Evolutionary conservation across 2,329 filamentous ascomycete genomes (phyloP).

Genomic region (Elsinoe batatas): DNA sequence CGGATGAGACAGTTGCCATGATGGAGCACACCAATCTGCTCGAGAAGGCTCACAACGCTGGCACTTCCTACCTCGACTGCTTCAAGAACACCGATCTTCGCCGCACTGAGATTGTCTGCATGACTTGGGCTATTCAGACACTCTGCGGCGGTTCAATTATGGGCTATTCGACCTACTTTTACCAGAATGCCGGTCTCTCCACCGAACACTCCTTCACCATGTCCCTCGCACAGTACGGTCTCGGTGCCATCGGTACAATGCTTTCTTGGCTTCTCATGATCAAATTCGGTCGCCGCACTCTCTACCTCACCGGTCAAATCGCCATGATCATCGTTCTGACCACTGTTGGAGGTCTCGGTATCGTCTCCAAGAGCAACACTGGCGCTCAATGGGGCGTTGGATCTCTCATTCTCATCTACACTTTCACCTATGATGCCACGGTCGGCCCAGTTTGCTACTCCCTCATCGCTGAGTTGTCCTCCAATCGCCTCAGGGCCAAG

Average conservation of each 20-base stretch:
- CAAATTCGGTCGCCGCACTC: conserved; percentile 27
- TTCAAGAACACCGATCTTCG: conserved; percentile 28
- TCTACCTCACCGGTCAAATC: conserved; percentile 24
- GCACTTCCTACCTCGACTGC: conserved; percentile 29
- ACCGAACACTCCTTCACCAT: conserved; percentile 20
- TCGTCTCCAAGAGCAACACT: conserved; percentile 14
- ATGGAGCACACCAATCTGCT: conserved; percentile 22
- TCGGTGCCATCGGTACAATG: conserved; percentile 26
- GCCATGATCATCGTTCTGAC: conserved; percentile 19
- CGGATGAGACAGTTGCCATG: conserved; percentile 21
- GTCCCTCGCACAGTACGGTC: conserved; percentile 30
- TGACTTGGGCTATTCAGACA: conserved; percentile 25
- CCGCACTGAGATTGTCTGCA: conserved; percentile 28
- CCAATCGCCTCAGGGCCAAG: conserved; percentile 23
- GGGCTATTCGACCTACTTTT: conserved; percentile 29
- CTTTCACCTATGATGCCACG: conserved; percentile 44
- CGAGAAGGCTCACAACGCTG: conserved; percentile 24
- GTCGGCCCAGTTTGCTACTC: conserved; percentile 33
- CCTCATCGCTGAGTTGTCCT: conserved; percentile 24
- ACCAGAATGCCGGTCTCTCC: conserved; percentile 27
- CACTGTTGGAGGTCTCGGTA: conserved; percentile 20
- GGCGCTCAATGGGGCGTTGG: conserved; percentile 22
- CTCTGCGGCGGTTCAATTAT: conserved; percentile 26
- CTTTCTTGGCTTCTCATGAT: conserved; percentile 27
- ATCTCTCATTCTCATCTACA: conserved; percentile 21